Evolutionary conservation across 495 filamentous ascomycete species (phyloP), one percentile per base, ranked within the genome.

Genomic region (Talaromyces trachyspermus): DNA sequence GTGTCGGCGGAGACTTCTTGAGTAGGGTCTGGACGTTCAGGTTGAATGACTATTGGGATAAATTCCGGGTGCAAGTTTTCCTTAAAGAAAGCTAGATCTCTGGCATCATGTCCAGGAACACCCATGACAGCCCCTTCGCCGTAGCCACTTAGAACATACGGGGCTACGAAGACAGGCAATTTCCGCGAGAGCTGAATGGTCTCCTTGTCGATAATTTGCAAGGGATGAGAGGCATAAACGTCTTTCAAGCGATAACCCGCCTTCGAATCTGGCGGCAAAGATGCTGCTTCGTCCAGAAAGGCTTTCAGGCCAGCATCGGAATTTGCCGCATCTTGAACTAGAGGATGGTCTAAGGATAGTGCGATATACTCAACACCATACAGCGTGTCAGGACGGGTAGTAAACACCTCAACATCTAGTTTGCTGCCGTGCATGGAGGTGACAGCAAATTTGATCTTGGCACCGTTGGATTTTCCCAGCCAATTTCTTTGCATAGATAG

Each of bases 41-140:
- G 51, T 26, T 74, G 58, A 5, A 77, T 69, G 1, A 79, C 71
- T 18, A 78, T 61, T 4, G 49, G 70, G 59, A 54, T 77, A 54
- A 44, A 85, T 54, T 39, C 70, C 54, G 56, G 75, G 54, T 53
- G 76, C 59, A 54, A 62, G 50, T 92, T 88, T 33, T 81, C 69
- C 47, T 74, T 81, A 83, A 86, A 95, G 55, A 95, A 95, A 4
- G 74, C 71, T 61, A 84, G 69, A 53, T 95, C 89, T 27, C 86
- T 75, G 0, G 68, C 57, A 58, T 95, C 89, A 50, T 95, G 88
- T 2, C 81, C 89, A 0, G 89, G 89, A 18, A 95, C 89, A 30
- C 88, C 89, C 89, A 95, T 95, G 5, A 95, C 85, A 4, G 88
- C 88, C 1, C 88, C 87, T 44, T 85, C 82, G n/a, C 87, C 89